Evolutionary conservation across 768 basidiomycete genomes (phyloP).

Genomic region (Rhodosporidiobolus sp.): DNA sequence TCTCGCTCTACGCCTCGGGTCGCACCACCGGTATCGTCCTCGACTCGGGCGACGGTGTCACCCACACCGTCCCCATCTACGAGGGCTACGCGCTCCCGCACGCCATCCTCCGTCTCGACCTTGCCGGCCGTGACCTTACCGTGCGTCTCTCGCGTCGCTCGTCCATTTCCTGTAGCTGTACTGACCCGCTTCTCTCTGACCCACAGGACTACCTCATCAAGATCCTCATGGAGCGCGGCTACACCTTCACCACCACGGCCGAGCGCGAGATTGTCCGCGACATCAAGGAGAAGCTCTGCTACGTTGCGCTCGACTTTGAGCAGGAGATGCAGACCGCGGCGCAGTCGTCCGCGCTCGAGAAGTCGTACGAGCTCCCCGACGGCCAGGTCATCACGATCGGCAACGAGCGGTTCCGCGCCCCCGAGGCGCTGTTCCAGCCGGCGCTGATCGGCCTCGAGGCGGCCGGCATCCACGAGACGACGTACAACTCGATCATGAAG

Average conservation of each 20-base stretch:
- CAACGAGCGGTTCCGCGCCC: constrained; percentile 76
- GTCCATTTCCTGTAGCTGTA: neutral
- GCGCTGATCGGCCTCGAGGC: constrained; percentile 72
- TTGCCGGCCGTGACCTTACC: constrained; percentile 89
- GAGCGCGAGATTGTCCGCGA: constrained; percentile 73
- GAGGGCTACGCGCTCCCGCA: constrained; percentile 91
- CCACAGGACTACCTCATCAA: constrained; percentile 62
- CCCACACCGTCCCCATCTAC: constrained; percentile 94
- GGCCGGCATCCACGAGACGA: constrained; percentile 88
- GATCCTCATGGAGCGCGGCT: constrained; percentile 84
- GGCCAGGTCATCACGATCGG: constrained; percentile 95
- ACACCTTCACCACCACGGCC: constrained; percentile 85
- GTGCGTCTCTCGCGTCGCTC: constrained; percentile 49
- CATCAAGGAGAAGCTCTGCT: constrained; percentile 96
- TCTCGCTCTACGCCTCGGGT: constrained; percentile 83
- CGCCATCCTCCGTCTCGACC: constrained; percentile 85
- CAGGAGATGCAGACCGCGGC: constrained; percentile 88
- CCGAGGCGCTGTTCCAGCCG: constrained; percentile 69
- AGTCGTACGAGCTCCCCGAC: constrained; percentile 86
- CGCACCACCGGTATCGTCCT: constrained; percentile 90
- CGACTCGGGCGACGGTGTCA: constrained; percentile 94
- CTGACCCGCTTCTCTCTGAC: neutral
- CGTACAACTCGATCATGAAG: constrained; percentile 80
- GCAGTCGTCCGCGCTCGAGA: constrained; percentile 82
- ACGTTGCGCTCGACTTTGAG: constrained; percentile 90